These are phyloP conservation scores for Poa annua DNA, from an alignment of 176 grass and related monocot species.

Conservation along the genomic window DNA sequence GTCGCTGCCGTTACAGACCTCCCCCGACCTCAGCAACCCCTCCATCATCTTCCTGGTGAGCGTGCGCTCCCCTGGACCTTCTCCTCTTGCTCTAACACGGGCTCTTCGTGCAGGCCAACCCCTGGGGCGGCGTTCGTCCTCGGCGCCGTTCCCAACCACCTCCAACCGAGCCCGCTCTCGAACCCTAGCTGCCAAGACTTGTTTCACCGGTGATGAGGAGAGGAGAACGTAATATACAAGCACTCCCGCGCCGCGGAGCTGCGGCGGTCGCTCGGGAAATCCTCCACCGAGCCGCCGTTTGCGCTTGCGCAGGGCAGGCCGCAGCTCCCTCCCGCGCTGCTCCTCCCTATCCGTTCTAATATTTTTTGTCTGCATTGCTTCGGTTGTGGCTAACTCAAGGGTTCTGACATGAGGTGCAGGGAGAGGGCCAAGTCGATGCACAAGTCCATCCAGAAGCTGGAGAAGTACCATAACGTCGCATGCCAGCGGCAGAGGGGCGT, in stretches of 20 bases:
- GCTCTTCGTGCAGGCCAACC: too few species aligned
- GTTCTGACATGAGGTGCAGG: slow-evolving; percentile 43
- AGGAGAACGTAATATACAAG: too few species aligned
- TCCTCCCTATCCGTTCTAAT: neutral
- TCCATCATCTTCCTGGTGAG: too few species aligned
- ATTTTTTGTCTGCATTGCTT: neutral
- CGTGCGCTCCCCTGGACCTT: too few species aligned
- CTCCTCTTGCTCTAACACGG: too few species aligned
- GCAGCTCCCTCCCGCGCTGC: slow-evolving; percentile 27
- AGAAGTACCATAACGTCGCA: slow-evolving; percentile 57
- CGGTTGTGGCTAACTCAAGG: neutral
- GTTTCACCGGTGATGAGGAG: too few species aligned
- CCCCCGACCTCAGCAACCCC: too few species aligned
- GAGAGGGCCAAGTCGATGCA: slow-evolving; percentile 57
- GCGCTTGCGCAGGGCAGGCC: slow-evolving; percentile 41
- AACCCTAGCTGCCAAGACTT: too few species aligned
- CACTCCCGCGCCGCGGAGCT: slow-evolving; percentile 56
- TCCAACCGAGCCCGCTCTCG: too few species aligned
- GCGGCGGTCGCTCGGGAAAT: slow-evolving; percentile 48
- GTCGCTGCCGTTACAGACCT: too few species aligned
- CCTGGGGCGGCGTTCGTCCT: too few species aligned
- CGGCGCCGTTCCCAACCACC: too few species aligned
- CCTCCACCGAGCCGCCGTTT: slow-evolving; percentile 53
- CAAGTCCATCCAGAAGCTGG: slow-evolving; percentile 61
- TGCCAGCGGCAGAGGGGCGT: slow-evolving; percentile 64